A percentile compares a stretch with the other conserved stretches of the same genome.
Conservation (phyloP, 176 grass and related monocot species). For the Neostapfia colusana region DNA sequence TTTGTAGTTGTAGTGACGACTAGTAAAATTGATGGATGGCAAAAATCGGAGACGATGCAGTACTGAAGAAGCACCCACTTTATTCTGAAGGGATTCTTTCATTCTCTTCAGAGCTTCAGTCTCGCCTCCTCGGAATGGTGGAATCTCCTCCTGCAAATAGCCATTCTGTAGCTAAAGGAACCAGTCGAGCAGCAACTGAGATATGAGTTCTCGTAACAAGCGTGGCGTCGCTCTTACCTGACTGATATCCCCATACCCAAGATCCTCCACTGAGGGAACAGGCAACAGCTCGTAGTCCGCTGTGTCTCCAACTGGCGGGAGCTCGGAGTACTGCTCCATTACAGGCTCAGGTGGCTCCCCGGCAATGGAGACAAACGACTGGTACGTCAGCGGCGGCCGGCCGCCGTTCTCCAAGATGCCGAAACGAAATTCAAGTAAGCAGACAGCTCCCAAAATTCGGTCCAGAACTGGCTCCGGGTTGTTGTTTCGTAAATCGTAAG, state of each 20-base stretch:
- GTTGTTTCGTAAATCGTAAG: neutral
- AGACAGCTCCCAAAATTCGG: neutral
- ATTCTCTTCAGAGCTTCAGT: slow-evolving; percentile 77
- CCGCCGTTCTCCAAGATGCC: slow-evolving; percentile 58
- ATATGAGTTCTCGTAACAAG: neutral
- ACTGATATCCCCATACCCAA: slow-evolving; percentile 80
- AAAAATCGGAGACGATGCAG: neutral
- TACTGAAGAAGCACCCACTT: slow-evolving; percentile 51
- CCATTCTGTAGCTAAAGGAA: neutral
- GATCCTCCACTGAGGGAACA: slow-evolving; percentile 66
- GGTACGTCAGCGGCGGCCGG: slow-evolving; percentile 69
- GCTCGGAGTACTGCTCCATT: slow-evolving; percentile 54
- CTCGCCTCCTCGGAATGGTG: slow-evolving; percentile 68
- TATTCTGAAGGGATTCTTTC: slow-evolving; percentile 65
- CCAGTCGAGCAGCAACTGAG: neutral
- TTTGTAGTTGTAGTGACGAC: neutral
- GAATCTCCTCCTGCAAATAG: slow-evolving; percentile 67
- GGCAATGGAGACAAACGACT: slow-evolving; percentile 60
- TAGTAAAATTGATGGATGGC: neutral
- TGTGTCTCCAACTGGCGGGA: slow-evolving; percentile 69
- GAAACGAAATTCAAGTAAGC: slow-evolving; percentile 2
- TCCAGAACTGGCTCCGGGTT: neutral
- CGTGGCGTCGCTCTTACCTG: slow-evolving; percentile 36
- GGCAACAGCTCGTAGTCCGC: slow-evolving; percentile 53
- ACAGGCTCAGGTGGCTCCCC: slow-evolving; percentile 53